A percentile compares a stretch with the other conserved stretches of the same genome.
Evolutionary conservation across 2,329 filamentous ascomycete genomes (phyloP).

Genomic region (Helminthosporium solani): DNA sequence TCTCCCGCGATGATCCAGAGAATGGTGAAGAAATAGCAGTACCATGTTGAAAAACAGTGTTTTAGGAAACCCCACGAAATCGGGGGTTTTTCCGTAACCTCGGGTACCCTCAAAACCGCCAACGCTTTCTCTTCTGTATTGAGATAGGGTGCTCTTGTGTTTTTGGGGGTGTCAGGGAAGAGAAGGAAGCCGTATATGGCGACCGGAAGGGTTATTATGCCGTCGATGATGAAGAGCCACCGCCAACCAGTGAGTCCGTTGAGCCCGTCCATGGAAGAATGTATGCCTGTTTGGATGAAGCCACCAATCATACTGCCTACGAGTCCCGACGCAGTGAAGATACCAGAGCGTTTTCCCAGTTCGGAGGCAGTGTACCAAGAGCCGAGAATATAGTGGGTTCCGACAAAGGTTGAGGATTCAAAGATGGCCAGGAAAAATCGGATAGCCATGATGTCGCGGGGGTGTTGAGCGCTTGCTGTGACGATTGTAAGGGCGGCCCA

Average conservation of each 20-base stretch:
- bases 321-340: slow-evolving; percentile 53
- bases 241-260: slow-evolving; percentile 56
- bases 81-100: slow-evolving; percentile 47
- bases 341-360: slow-evolving; percentile 54
- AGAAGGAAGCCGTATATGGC: slow-evolving; percentile 27
- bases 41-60: slow-evolving; percentile 59
- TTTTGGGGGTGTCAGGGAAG: slow-evolving; percentile 31
- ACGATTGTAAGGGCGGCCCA: too few relatives aligned
- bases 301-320: slow-evolving; percentile 53
- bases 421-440: slow-evolving; percentile 7
- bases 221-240: slow-evolving; percentile 57
- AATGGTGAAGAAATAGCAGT: slow-evolving; percentile 66
- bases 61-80: slow-evolving; percentile 54
- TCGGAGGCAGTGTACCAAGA: slow-evolving; percentile 31
- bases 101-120: slow-evolving; percentile 46
- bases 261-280: slow-evolving; percentile 48
- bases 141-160: slow-evolving; percentile 27
- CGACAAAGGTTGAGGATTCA: slow-evolving; percentile 6
- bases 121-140: slow-evolving; percentile 22
- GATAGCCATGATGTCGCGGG: too few relatives aligned
- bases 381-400: neutral
- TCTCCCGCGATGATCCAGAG: slow-evolving; percentile 72
- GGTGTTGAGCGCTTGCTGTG: too few relatives aligned
- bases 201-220: slow-evolving; percentile 41
- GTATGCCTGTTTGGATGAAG: slow-evolving; percentile 57